Evolutionary conservation across 306 rosid species (phyloP).

Genomic region (Carpinus fangiana): DNA sequence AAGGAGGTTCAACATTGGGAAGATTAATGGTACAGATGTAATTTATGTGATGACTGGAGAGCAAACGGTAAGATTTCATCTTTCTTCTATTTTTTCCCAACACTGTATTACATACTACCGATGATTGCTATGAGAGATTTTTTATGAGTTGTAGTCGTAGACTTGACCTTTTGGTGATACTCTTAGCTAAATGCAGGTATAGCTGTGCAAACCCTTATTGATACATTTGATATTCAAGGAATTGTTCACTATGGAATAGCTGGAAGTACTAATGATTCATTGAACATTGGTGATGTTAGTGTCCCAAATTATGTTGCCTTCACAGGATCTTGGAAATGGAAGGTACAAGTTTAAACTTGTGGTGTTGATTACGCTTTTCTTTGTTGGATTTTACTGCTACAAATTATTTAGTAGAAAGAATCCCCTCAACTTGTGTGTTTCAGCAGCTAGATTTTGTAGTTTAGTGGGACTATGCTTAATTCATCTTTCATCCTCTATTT

Average conservation of each 20-base stretch:
- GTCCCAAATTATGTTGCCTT: conserved; percentile 21
- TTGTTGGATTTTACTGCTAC: background rate
- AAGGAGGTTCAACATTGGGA: conserved; percentile 28
- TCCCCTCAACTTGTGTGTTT: background rate
- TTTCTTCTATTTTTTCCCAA: background rate
- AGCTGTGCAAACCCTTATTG: conserved; percentile 25
- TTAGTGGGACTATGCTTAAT: background rate
- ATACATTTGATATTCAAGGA: conserved; percentile 20
- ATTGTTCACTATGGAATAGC: conserved; percentile 26
- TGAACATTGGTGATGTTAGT: conserved; percentile 22
- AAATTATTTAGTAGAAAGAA: background rate
- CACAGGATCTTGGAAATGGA: conserved; percentile 28
- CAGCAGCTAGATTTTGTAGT: background rate
- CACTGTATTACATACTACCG: background rate
- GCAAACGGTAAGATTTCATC: conserved; percentile 17
- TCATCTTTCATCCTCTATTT: background rate
- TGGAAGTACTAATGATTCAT: conserved; percentile 22
- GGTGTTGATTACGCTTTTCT: background rate
- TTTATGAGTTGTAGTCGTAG: background rate
- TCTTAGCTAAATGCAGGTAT: conserved; percentile 24
- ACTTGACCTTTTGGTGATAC: background rate
- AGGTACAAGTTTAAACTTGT: conserved; percentile 7
- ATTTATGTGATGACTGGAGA: conserved; percentile 15
- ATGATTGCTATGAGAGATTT: background rate
- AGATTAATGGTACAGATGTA: conserved; percentile 9